Evolutionary conservation across 169 alveolate genomes (phyloP).

Genomic region (Eimeria praecox): DNA sequence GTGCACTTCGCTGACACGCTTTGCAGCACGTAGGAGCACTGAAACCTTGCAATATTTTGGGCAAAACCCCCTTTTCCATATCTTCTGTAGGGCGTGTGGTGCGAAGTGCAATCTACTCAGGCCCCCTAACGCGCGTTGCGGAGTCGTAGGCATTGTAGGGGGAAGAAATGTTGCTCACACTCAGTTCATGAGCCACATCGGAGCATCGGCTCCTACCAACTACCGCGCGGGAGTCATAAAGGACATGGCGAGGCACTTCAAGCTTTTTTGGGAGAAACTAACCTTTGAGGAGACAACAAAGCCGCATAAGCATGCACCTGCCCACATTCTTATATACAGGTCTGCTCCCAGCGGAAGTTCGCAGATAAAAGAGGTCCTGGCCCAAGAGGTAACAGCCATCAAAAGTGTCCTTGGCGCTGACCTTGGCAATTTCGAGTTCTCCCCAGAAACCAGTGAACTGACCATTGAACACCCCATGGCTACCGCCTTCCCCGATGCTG

Average conservation of each 20-base stretch:
- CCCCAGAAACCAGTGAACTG: slow-evolving; percentile 61
- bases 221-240: slow-evolving; percentile 71
- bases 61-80: too few species aligned
- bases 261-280: slow-evolving; percentile 54
- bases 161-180: slow-evolving; percentile 65
- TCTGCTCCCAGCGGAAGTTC: slow-evolving; percentile 70
- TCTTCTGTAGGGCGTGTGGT: neutral
- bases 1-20: neutral
- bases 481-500: slow-evolving; percentile 67
- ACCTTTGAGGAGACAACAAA: neutral
- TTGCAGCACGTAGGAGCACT: neutral
- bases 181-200: slow-evolving; percentile 71
- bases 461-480: slow-evolving; percentile 57
- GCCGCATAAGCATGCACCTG: slow-evolving; percentile 23
- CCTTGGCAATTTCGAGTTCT: slow-evolving; percentile 41
- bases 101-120: slow-evolving; percentile 31
- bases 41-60: neutral
- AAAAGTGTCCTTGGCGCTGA: slow-evolving; percentile 29
- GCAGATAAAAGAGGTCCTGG: slow-evolving; percentile 67
- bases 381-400: slow-evolving; percentile 55
- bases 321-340: slow-evolving; percentile 60
- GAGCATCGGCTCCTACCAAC: slow-evolving; percentile 35
- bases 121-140: slow-evolving; percentile 64
- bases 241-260: slow-evolving; percentile 65
- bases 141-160: slow-evolving; percentile 68